A percentile compares a stretch with the other conserved stretches of the same genome.
These are phyloP conservation scores for Craterostigma plantagineum DNA, from an alignment of 257 asterid genomes.

Conservation along the genomic window DNA sequence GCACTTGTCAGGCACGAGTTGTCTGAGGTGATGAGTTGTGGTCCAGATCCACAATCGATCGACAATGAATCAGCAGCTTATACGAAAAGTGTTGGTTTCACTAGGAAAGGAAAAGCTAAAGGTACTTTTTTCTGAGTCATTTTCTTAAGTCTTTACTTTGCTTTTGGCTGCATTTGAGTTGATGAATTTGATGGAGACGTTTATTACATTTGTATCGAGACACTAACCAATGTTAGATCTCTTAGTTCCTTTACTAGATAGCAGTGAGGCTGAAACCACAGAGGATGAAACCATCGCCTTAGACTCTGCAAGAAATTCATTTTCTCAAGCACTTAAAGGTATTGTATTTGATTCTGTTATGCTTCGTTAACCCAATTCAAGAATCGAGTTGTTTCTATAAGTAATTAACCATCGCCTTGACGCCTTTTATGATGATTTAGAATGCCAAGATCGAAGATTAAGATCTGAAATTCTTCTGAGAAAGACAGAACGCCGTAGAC, in stretches of 20 bases:
- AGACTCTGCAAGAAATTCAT: conserved; percentile 75
- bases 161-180: too few relatives aligned
- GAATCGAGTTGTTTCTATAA: too few relatives aligned
- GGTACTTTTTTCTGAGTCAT: conserved; percentile 24
- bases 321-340: conserved; percentile 93
- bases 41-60: conserved; percentile 80
- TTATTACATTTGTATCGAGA: conserved; percentile 2
- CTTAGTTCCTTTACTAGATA: conserved; percentile 38
- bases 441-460: conserved; percentile 62
- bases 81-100: conserved; percentile 31
- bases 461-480: conserved; percentile 34
- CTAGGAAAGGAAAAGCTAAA: conserved; percentile 52
- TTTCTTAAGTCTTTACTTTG: conserved; percentile 4
- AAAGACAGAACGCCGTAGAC: conserved; percentile 44
- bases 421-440: conserved; percentile 23
- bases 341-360: too few relatives aligned
- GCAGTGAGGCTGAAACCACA: conserved; percentile 55
- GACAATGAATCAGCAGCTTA: conserved; percentile 16
- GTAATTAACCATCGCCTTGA: too few relatives aligned
- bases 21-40: conserved; percentile 50
- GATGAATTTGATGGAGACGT: conserved; percentile 4
- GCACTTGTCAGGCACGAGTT: conserved; percentile 67
- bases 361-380: too few relatives aligned
- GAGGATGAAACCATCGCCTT: conserved; percentile 43
- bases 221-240: conserved; percentile 9